Evolutionary conservation across 192 early-diverging fungal species (phyloP).

Genomic region (Coemansia sp.): DNA sequence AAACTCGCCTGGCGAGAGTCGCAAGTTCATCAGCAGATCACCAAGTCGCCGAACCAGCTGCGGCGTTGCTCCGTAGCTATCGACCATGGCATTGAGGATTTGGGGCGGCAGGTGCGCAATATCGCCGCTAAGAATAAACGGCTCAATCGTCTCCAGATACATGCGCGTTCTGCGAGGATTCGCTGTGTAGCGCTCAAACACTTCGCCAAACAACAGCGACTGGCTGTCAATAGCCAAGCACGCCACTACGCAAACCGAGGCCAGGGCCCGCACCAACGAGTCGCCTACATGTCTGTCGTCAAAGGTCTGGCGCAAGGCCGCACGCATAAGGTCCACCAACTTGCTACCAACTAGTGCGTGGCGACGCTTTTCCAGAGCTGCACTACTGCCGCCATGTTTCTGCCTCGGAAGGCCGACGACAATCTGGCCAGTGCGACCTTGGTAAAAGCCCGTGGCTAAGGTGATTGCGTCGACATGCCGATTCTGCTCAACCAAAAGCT

Average conservation of each 20-base stretch:
- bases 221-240: constrained; percentile 32
- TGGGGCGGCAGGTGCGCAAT: constrained; percentile 39
- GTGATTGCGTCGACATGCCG: constrained; percentile 45
- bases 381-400: constrained; percentile 13
- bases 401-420: constrained; percentile 45
- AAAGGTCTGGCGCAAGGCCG: constrained; percentile 23
- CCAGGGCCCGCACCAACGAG: constrained; percentile 30
- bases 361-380: constrained; percentile 15
- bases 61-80: constrained; percentile 26
- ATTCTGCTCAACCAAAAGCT: constrained; percentile 30
- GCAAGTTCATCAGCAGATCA: constrained; percentile 30
- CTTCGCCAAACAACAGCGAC: constrained; percentile 39
- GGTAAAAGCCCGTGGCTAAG: constrained; percentile 46
- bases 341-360: constrained; percentile 34
- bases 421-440: constrained; percentile 44
- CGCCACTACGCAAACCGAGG: constrained; percentile 36
- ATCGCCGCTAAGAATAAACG: constrained; percentile 45
- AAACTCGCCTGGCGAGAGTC: constrained; percentile 47
- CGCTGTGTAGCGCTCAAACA: constrained; percentile 37
- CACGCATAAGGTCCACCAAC: constrained; percentile 38
- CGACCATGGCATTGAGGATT: constrained; percentile 46
- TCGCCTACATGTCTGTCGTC: constrained; percentile 2
- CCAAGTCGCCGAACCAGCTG: constrained; percentile 43
- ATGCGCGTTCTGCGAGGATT: constrained; percentile 7
- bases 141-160: constrained; percentile 47